These are phyloP conservation scores for Podila horticola DNA, from an alignment of 192 early-diverging fungal genomes.

Conservation along the genomic window DNA sequence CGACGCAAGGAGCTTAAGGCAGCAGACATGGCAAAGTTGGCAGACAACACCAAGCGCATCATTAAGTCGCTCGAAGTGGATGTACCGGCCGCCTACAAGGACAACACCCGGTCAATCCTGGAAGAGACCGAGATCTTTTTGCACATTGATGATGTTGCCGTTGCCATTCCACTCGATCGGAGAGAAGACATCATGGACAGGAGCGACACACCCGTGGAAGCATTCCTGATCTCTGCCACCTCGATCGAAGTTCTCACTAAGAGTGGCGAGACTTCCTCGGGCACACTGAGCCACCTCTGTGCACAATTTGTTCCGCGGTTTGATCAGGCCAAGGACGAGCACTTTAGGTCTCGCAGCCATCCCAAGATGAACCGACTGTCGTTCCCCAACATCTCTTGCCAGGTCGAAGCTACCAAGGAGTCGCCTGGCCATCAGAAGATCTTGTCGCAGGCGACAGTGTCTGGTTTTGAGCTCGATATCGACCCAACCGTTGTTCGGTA, in stretches of 20 bases:
- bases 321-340: conserved; percentile 67
- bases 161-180: conserved; percentile 69
- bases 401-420: conserved; percentile 54
- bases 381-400: conserved; percentile 63
- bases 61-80: conserved; percentile 73
- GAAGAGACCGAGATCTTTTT: conserved; percentile 63
- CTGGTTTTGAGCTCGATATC: conserved; percentile 79
- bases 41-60: conserved; percentile 71
- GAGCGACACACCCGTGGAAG: conserved; percentile 52
- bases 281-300: conserved; percentile 64
- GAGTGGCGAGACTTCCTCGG: conserved; percentile 64
- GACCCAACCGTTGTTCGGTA: conserved; percentile 73
- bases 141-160: conserved; percentile 63
- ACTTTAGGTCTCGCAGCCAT: conserved; percentile 63
- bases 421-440: conserved; percentile 55
- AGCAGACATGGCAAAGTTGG: conserved; percentile 65
- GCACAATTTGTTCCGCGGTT: conserved; percentile 76
- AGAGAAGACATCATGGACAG: conserved; percentile 53
- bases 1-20: conserved; percentile 65
- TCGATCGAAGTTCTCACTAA: conserved; percentile 69
- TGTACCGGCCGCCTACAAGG: conserved; percentile 54
- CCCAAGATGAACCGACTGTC: conserved; percentile 63
- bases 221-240: conserved; percentile 70
- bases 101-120: conserved; percentile 63
- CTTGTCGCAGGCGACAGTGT: conserved; percentile 64